These are phyloP conservation scores for Spiraea crenata DNA, from an alignment of 331 rosid species.

Conservation along the genomic window DNA sequence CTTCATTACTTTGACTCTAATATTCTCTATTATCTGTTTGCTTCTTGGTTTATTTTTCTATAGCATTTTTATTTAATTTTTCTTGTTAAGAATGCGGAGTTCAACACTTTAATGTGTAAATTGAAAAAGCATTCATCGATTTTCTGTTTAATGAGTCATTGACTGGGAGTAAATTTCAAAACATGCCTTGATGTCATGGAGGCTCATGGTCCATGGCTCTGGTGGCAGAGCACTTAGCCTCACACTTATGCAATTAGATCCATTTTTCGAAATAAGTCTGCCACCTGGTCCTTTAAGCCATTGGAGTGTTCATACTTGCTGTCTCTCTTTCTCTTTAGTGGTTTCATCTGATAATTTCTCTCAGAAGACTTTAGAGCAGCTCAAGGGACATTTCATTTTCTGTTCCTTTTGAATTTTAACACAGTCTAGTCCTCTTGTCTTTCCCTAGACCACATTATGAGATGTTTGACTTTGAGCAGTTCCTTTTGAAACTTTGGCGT, in stretches of 20 bases:
- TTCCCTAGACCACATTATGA: not conserved
- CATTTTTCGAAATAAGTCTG: not conserved
- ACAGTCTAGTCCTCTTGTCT: not conserved
- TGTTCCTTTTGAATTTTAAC: not conserved
- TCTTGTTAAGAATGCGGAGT: not conserved
- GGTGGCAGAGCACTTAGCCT: not conserved
- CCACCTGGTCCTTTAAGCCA: not conserved
- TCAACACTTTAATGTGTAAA: not conserved
- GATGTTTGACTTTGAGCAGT: not conserved
- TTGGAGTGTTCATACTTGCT: not conserved
- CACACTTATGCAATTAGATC: constrained; percentile 6
- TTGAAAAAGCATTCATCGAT: not conserved
- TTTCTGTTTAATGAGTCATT: not conserved
- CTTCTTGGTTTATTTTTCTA: not conserved
- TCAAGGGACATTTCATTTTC: not conserved
- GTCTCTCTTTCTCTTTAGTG: not conserved
- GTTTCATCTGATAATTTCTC: not conserved
- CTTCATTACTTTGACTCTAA: constrained; percentile 21
- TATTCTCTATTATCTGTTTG: not conserved
- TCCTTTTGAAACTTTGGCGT: not conserved
- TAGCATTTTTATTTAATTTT: not conserved
- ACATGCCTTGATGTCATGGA: not conserved
- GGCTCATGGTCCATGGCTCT: not conserved
- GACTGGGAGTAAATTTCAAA: not conserved
- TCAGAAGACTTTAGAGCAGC: not conserved